These are phyloP conservation scores for Closterium sp. DNA, from an alignment of 139 green algal genomes.

Conservation along the genomic window DNA sequence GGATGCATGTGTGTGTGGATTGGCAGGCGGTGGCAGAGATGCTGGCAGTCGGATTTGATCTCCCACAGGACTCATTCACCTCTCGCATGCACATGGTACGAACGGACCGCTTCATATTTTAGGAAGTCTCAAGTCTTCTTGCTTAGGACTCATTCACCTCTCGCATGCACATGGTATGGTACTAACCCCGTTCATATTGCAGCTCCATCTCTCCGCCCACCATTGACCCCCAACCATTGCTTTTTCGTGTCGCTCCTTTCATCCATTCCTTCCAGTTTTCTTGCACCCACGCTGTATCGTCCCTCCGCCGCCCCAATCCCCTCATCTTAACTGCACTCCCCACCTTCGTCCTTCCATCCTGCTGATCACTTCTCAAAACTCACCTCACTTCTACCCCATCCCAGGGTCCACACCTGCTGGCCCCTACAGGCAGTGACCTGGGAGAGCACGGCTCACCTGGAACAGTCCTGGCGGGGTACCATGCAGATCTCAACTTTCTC, in stretches of 20 bases:
- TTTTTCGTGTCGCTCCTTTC: background rate
- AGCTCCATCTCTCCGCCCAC: too few species aligned
- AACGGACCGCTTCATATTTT: background rate
- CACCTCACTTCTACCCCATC: background rate
- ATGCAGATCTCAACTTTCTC: constrained; percentile 93
- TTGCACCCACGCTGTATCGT: background rate
- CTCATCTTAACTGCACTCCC: background rate
- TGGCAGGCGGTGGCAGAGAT: constrained; percentile 57
- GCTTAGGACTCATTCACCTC: constrained; percentile 62
- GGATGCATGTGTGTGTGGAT: background rate
- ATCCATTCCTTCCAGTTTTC: background rate
- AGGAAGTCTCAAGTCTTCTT: background rate
- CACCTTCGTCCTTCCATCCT: background rate
- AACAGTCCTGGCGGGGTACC: constrained; percentile 78
- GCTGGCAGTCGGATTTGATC: constrained; percentile 69
- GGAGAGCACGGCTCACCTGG: constrained; percentile 54
- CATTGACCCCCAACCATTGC: too few species aligned
- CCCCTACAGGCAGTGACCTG: constrained; percentile 83
- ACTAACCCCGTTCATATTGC: too few species aligned
- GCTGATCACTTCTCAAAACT: background rate
- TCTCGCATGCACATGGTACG: constrained; percentile 60
- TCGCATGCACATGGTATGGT: constrained; percentile 63
- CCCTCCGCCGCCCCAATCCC: background rate
- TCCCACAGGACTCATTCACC: constrained; percentile 68
- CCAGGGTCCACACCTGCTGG: constrained; percentile 83